These are phyloP conservation scores for Trichoderma reesei DNA, from an alignment of 495 filamentous ascomycete genomes.

Conservation along the genomic window DNA sequence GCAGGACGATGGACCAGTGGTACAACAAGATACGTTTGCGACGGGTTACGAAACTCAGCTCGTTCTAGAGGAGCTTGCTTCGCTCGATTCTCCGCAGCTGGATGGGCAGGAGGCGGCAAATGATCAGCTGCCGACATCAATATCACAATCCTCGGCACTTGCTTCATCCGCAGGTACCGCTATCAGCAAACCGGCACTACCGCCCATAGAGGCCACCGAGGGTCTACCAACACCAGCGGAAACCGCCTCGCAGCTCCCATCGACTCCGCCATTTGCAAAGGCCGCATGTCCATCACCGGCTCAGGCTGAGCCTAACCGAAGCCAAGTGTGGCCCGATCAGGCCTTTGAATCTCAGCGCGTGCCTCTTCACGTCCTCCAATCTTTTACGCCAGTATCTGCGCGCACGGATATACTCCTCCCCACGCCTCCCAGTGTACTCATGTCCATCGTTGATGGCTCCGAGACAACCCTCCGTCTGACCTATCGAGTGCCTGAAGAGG, in stretches of 20 bases:
- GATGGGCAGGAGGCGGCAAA: not conserved
- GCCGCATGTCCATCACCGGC: not conserved
- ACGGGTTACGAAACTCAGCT: constrained; percentile 1
- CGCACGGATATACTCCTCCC: constrained; percentile 40
- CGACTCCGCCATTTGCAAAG: not conserved
- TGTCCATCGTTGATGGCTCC: constrained; percentile 27
- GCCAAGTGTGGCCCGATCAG: constrained; percentile 20
- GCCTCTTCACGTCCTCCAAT: constrained; percentile 30
- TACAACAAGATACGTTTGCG: not conserved
- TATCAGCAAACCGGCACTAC: not conserved
- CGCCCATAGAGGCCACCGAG: not conserved
- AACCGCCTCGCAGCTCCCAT: not conserved
- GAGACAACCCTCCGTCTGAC: constrained; percentile 37
- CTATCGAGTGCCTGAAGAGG: constrained; percentile 31
- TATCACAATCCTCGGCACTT: not conserved
- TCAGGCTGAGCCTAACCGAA: not conserved
- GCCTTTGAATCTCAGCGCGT: constrained; percentile 41
- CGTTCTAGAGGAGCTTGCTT: not conserved
- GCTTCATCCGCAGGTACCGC: not conserved
- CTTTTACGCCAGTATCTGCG: constrained; percentile 35
- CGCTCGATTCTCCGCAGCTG: not conserved
- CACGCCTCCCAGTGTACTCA: constrained; percentile 28
- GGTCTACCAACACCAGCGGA: not conserved
- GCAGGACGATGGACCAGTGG: not conserved
- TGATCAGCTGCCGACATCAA: not conserved